Evolutionary conservation across 768 basidiomycete species (phyloP), one percentile per base, ranked within the genome.

Genomic region (Boletus reticulatus): DNA sequence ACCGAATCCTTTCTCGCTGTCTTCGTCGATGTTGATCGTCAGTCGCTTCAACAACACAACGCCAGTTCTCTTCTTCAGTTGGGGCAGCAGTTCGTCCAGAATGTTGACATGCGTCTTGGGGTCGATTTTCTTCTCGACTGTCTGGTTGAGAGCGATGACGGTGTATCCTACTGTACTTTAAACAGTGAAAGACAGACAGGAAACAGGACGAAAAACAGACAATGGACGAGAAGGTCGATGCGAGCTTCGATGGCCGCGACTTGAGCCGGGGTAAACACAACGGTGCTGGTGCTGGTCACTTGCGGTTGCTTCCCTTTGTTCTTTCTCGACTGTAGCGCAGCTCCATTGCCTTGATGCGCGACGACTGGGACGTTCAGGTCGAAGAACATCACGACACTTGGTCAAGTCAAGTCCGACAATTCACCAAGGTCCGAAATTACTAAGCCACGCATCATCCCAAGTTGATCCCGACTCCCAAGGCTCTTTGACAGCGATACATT

Each of bases 1-100:
- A 31, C 91, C 89, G 62, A 89, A 88, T 1, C 92, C 89, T 68
- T 91, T 92, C 68, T 93, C 89, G 63, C 92, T 92, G 41, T 87
- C 88, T 62, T 91, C 84, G 57, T 92, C 87, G 10, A 93, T 77
- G 12, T 89, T 75, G 48, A 94, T 85, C n/a, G 85, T 92, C 52
- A 95, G 67, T 47, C 92, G 76, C 67, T 89, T 92, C 48, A 95
- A 74, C 55, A 82, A 84, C 4, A 89, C 71, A 32, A 89, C 71
- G 1, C 87, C 85, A 1, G 75, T 67, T 42, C 89, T 78, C 16
- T 78, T 74, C 55, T 80, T 82, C 24, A 91, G 71, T 54, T 80
- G 81, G n/a, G 74, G 67, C n/a, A 91, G 69, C 11, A 94, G 69
- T 6, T 66, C 63, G 38, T 85, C 77, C 20, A 92, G 75, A 12